Evolutionary conservation across 2,329 filamentous ascomycete species (phyloP), one percentile per base, ranked within the genome.

Genomic region (Pezicula neosporulosa): DNA sequence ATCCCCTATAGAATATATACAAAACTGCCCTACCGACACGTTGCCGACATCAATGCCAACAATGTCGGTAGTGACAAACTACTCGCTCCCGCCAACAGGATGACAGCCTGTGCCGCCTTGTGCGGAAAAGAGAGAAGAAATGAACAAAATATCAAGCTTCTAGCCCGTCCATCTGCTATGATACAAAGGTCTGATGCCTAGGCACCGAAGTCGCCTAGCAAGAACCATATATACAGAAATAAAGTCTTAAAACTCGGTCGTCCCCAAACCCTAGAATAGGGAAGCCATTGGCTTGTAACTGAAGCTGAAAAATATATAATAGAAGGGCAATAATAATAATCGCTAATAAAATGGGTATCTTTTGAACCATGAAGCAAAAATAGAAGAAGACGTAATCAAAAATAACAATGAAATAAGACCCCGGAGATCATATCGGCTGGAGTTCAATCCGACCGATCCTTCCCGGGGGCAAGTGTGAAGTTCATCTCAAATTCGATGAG

Each of bases 301-400:
- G 19, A 44, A 30, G 16, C 15, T 13, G 39, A 27, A 27, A 18
- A 16, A 21, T 27, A n/a, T 15, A 44, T 42, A 47, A 49, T n/a
- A 37, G 27, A 50, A 48, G 41, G 15, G 42, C 33, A 49, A 38
- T 36, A 46, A 38, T n/a, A 48, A 49, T 50, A 48, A 38, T 48
- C 47, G 42, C 49, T 24, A 52, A 44, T 50, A 27, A 59, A 57
- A 49, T 54, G 56, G 58, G 58, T 59, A 60, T 60, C 59, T 57
- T 59, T 38, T 53, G 56, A 56, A 50, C 51, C 56, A 47, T 49
- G 54, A 53, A 30, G 50, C 54, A 51, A 51, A 52, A 45, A 44
- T 19, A 49, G 43, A 51, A 50, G 38, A 47, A 56, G 35, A 47
- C 48, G 52, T 44, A 47, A 54, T 41, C 46, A 46, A 47, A 51